Base-by-base conservation (phyloP, 805 yeast species). In the Komagataella mondaviorum region DNA sequence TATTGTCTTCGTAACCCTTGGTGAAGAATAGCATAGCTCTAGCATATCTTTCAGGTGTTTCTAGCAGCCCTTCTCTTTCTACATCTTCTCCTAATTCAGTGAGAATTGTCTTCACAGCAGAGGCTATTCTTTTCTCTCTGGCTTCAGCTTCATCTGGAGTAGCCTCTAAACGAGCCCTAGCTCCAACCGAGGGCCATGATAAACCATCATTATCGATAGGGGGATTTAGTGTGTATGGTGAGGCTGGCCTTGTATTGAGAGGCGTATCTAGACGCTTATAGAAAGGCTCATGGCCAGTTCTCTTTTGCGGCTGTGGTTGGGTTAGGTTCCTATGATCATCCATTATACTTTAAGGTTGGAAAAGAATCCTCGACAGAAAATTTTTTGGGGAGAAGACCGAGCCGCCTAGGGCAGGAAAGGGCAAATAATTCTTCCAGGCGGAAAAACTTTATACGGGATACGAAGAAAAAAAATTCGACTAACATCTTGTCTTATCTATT, bases 41-140 rank as follows among this genome's bases (percentile, higher is more conserved):
- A 0, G 99, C 99, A 65, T 90, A 93, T 56, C 99, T 71, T 61
- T 88, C 91, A 1, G 99, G 99, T 1, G 99, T 93, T 62, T 89
- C 96, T 59, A 85, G 67, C 10, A 93, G 70, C 1, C 99, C 99
- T 63, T 89, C 96, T 57, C 99, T 75, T 18, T 73, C 72, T 1
- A 83, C 81, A 61, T 93, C 97, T 66, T 93, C 99, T 36, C 99
- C 99, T 39, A 93, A 69, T 63, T 93, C 97, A 4, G 75, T 67
- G 55, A 93, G 69, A 53, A 89, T 83, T 12, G 82, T 76, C 57
- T 77, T 77, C 14, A 91, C 95, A 0, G 98, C 98, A 30, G 64
- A 81, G 5, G 96, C 89, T 48, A 91, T 91, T 54, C 96, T 76
- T 47, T 66, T 55, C 58, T 86, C 87, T 55, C 97, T 76, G 2